Conservation (phyloP, 441 rosid species). For the California macrophylla region DNA sequence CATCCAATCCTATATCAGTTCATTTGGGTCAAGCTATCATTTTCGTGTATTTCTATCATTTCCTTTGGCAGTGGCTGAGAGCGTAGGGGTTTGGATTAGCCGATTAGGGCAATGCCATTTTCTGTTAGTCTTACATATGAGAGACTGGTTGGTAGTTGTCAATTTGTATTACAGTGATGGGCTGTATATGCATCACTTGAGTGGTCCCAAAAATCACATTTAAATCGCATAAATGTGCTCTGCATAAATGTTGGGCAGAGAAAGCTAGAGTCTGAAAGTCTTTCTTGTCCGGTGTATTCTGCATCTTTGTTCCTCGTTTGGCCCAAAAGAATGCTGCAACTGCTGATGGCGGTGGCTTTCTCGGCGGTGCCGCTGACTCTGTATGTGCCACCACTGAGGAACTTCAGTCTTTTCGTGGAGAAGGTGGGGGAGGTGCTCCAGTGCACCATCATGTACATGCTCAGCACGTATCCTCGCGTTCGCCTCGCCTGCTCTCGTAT, state of each 20-base stretch:
- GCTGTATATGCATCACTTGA: no score
- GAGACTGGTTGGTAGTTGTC: background rate
- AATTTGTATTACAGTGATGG: background rate
- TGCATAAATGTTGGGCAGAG: background rate
- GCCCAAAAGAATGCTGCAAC: conserved; percentile 40
- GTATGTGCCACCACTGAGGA: conserved; percentile 75
- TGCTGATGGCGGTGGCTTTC: conserved; percentile 69
- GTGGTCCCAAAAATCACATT: background rate
- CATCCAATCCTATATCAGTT: no score
- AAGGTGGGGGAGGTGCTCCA: conserved; percentile 57
- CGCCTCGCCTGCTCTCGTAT: background rate
- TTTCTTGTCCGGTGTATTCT: background rate
- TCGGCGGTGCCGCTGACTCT: conserved; percentile 77
- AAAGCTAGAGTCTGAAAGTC: background rate
- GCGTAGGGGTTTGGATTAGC: background rate
- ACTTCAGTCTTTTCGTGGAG: conserved; percentile 61
- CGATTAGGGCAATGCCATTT: background rate
- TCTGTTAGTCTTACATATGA: background rate
- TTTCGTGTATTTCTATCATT: background rate
- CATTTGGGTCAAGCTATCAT: background rate
- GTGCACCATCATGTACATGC: background rate
- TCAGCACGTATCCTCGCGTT: background rate
- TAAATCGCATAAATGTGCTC: background rate
- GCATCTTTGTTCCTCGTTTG: no score
- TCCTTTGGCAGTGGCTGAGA: background rate